Conservation (phyloP, 2,329 filamentous ascomycete species). For the Fusarium redolens region DNA sequence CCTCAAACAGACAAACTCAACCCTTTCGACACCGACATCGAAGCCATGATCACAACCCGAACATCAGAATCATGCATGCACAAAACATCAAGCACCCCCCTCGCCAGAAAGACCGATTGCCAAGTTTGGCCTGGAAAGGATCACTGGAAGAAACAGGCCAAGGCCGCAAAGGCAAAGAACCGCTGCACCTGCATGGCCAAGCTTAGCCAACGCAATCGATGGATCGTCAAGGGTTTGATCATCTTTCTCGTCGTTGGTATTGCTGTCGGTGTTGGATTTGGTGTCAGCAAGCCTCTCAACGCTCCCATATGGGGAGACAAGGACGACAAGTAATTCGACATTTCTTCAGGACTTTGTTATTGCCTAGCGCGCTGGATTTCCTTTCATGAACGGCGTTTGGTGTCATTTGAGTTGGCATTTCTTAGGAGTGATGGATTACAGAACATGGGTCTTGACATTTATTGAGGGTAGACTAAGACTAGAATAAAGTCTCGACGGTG, state of each 20-base stretch:
- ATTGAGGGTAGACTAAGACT: constrained; percentile 9
- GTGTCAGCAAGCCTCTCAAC: constrained; percentile 69
- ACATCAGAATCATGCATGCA: constrained; percentile 45
- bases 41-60: constrained; percentile 59
- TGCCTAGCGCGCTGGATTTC: constrained; percentile 36
- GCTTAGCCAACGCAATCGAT: constrained; percentile 66
- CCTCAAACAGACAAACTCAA: constrained; percentile 59
- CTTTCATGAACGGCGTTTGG: constrained; percentile 47
- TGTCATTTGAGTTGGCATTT: constrained; percentile 36
- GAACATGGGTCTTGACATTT: constrained; percentile 26
- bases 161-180: constrained; percentile 64
- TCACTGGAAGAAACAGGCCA: constrained; percentile 70
- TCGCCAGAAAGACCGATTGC: constrained; percentile 58
- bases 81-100: constrained; percentile 46
- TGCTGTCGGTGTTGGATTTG: constrained; percentile 67
- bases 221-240: constrained; percentile 58
- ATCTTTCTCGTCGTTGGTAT: constrained; percentile 63
- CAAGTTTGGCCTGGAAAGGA: constrained; percentile 70
- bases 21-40: constrained; percentile 69
- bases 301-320: constrained; percentile 67
- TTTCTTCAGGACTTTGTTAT: constrained; percentile 25
- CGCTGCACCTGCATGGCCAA: constrained; percentile 64
- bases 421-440: constrained; percentile 43
- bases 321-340: constrained; percentile 27
- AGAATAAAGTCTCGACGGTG: constrained; percentile 21